Conservation (phyloP, 106 monocot species). For the Hemerocallis citrina region DNA sequence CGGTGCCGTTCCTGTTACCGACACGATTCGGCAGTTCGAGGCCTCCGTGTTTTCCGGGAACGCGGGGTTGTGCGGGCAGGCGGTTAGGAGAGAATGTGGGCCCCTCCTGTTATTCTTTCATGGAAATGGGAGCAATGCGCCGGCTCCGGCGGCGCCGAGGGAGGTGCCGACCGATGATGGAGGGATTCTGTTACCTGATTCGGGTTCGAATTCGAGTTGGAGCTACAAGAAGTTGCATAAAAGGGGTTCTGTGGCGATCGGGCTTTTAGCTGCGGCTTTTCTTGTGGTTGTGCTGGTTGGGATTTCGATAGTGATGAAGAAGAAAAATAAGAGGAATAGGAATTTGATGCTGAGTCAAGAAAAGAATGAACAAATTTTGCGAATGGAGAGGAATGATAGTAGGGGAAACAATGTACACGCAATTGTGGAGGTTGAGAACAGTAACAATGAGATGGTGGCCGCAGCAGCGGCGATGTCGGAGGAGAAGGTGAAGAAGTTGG, state of each 20-base stretch:
- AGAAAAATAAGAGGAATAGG: conserved; percentile 10
- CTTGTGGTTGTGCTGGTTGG: conserved; percentile 25
- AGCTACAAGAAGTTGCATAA: conserved; percentile 12
- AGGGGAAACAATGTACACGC: background rate
- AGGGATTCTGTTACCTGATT: conserved; percentile 10
- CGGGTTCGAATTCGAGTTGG: conserved; percentile 10
- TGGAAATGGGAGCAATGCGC: background rate
- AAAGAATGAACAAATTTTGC: conserved; percentile 20
- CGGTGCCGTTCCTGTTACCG: conserved; percentile 37
- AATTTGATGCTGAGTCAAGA: too few species aligned
- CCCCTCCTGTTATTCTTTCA: conserved; percentile 30
- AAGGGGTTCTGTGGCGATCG: conserved; percentile 12
- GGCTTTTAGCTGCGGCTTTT: conserved; percentile 12
- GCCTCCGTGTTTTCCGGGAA: conserved; percentile 34
- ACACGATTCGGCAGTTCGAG: conserved; percentile 16
- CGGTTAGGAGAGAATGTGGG: conserved; percentile 35
- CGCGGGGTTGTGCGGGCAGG: conserved; percentile 45
- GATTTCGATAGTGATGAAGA: conserved; percentile 17
- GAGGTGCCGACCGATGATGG: background rate
- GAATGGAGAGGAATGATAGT: background rate
- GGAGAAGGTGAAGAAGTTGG: conserved; percentile 52
- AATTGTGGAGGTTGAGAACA: conserved; percentile 17
- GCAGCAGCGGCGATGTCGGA: conserved; percentile 27
- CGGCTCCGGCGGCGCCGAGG: conserved; percentile 1
- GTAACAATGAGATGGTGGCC: conserved; percentile 24